Base-by-base conservation (phyloP, 139 green algal genomes). In the Auxenochlorella protothecoides region DNA sequence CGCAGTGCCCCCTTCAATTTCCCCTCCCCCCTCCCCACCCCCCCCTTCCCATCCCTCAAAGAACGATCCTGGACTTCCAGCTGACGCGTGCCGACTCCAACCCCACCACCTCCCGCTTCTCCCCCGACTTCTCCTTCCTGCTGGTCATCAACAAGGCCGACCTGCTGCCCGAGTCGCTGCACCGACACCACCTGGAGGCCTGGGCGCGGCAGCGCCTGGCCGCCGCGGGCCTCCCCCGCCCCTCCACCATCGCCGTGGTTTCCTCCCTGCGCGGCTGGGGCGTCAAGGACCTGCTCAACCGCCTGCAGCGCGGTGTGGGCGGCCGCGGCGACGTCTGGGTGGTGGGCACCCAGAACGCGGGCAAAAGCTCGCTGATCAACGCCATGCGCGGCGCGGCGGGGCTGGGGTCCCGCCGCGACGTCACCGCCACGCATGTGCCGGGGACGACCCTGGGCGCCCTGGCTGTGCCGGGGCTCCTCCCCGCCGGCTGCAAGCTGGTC, bases 321-420 rank as follows among this genome's bases (percentile, higher is more conserved):
- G 14, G 14, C 12, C 76, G 85, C 53, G 92, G 91, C 9, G 92
- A 99, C 68, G 82, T 97, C 59, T 99, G 91, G 90, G 92, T 99
- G 59, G 86, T 98, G 53, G 85, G 85, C 8, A 80, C 86, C 4
- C 87, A 93, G 78, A 93, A 94, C 78, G 92, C 92, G 13, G 95
- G 95, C 72, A 99, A 99, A 80, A 92, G 80, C 72, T 92, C 82
- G 0, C 87, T 99, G n/a, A 96, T 99, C 74, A 92, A 90, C 72
- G 88, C 93, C 9, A 90, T 99, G 84, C 84, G 88, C 73, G 65
- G 72, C 15, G 74, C 16, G 57, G 69, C 64, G 4, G 83, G 90
- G 6, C 85, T 85, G 13, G 61, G 62, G 3, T 68, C 74, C 60
- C 74, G 59, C 44, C 53, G 54, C 11, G 78, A 85, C 53, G 83